These are phyloP conservation scores for Termitomyces bulborhizus DNA, from an alignment of 768 basidiomycete species.

Conservation along the genomic window DNA sequence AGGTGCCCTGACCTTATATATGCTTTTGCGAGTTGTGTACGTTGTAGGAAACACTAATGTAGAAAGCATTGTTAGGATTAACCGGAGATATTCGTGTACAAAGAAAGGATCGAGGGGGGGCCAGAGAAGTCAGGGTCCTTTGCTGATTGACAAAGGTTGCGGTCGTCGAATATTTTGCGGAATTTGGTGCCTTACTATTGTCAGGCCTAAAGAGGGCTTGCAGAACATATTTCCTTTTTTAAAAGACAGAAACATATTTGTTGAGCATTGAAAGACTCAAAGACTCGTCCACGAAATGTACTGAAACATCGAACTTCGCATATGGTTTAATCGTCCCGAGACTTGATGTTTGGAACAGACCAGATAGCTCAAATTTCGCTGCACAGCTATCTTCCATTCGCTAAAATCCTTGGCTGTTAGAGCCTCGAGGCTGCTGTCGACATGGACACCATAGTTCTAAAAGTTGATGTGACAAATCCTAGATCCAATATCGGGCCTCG, in stretches of 20 bases:
- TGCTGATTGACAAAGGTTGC: not conserved
- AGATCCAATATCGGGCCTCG: not conserved
- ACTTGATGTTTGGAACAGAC: not conserved
- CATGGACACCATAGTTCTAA: not conserved
- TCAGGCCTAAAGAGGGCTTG: not conserved
- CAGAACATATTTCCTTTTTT: not conserved
- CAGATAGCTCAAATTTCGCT: not conserved
- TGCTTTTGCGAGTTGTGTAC: not conserved
- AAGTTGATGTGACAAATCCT: not conserved
- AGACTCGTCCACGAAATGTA: not conserved
- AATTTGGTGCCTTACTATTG: not conserved
- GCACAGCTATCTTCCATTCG: not conserved
- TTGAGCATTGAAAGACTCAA: not conserved
- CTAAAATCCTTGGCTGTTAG: not conserved
- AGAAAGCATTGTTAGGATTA: not conserved
- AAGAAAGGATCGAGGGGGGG: not conserved
- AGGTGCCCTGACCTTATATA: not conserved
- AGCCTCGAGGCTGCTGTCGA: not conserved
- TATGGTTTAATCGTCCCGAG: not conserved
- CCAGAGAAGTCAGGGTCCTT: not conserved
- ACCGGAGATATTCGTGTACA: not conserved
- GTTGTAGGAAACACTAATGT: not conserved
- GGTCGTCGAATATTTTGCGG: not conserved
- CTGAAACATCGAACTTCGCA: not conserved
- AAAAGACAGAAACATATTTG: not conserved